Conservation (phyloP, 148 eudicot species). For the Vaccinium macrocarpon region DNA sequence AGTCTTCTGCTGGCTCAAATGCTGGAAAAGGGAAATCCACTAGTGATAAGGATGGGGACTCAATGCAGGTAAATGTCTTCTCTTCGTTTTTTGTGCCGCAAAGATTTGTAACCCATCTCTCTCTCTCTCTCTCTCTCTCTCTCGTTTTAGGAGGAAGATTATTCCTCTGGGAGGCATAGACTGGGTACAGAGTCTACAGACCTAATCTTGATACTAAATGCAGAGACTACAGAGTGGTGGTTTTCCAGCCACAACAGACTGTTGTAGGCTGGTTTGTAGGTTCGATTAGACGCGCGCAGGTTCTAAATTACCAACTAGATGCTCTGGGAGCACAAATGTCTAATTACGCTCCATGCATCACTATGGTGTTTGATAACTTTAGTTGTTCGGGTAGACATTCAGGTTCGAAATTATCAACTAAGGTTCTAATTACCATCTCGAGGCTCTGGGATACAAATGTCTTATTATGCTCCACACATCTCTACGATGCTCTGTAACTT, state of each 20-base stretch:
- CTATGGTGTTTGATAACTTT: too few species aligned
- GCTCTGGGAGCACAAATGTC: background rate
- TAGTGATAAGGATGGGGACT: conserved; percentile 69
- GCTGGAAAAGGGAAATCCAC: conserved; percentile 65
- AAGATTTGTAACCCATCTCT: background rate
- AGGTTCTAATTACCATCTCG: background rate
- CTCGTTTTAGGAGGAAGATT: background rate
- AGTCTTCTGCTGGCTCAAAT: conserved; percentile 41
- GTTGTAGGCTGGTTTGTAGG: background rate
- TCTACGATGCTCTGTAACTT: background rate
- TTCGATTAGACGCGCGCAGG: background rate
- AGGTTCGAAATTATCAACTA: background rate
- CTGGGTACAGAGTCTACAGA: background rate
- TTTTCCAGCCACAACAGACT: background rate
- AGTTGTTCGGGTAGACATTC: background rate
- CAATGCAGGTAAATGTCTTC: conserved; percentile 58
- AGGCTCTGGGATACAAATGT: background rate
- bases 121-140: background rate
- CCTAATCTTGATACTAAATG: background rate
- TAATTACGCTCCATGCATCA: background rate
- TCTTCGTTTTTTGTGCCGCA: background rate
- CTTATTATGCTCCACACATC: background rate
- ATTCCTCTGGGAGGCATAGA: background rate
- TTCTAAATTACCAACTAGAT: background rate
- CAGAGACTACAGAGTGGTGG: background rate